Percentiles rank a stretch among this genome's conserved stretches.
Conservation (phyloP, 352 stramenopile genomes). For the Globisporangium paddicum region DNA sequence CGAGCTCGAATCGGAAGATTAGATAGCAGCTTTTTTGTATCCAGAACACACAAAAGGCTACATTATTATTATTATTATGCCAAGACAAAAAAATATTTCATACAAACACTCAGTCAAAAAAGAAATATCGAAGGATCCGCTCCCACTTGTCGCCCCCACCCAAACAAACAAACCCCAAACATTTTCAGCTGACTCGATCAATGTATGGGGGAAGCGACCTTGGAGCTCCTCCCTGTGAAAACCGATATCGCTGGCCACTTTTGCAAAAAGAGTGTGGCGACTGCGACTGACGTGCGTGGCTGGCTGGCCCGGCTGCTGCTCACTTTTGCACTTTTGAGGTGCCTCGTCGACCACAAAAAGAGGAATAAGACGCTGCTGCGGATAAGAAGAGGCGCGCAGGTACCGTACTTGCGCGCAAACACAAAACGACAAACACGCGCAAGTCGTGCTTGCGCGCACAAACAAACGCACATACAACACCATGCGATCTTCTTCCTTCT, state of each 20-base stretch:
- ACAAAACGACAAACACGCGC: no score
- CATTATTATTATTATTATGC: background rate
- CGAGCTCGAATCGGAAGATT: no score
- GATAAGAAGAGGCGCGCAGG: no score
- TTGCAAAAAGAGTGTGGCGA: background rate
- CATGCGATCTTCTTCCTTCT: no score
- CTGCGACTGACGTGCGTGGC: background rate
- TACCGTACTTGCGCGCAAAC: no score
- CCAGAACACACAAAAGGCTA: background rate
- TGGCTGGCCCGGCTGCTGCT: conserved; percentile 6
- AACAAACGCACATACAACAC: no score
- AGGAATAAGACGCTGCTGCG: background rate
- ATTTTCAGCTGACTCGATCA: background rate
- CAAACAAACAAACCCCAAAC: background rate
- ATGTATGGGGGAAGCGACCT: no score
- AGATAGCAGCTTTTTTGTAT: no score
- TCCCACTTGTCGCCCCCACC: background rate
- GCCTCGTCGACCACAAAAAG: background rate
- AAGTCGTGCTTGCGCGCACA: no score
- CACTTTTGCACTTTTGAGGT: background rate
- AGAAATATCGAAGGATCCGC: background rate
- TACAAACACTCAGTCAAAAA: background rate
- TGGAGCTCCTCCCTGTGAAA: no score
- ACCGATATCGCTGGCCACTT: background rate
- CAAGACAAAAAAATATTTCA: background rate